Conservation (phyloP, 2,329 filamentous ascomycete genomes). For the Penicillium sp. region DNA sequence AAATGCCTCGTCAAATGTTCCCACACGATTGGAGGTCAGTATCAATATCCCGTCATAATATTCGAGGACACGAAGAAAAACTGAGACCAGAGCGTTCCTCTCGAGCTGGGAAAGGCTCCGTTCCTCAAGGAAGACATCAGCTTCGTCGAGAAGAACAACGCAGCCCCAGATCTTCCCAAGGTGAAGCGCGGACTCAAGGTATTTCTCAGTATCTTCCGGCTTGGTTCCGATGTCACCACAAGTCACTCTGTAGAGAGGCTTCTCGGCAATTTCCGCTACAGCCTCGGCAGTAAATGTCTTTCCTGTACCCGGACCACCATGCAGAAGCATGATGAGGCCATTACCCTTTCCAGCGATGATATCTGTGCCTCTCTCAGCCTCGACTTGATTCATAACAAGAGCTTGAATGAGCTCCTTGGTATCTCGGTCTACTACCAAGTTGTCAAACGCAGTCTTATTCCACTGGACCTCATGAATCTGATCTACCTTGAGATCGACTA, state of each 20-base stretch:
- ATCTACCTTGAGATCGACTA: no score
- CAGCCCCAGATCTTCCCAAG: background rate
- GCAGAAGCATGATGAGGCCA: background rate
- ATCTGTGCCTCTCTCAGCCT: no score
- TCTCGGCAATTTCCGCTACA: background rate
- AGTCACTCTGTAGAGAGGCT: background rate
- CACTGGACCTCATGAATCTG: no score
- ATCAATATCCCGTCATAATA: background rate
- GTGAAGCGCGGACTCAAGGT: background rate
- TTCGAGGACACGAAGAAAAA: background rate
- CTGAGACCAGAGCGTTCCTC: no score
- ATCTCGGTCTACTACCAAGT: no score
- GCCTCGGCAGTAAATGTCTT: background rate
- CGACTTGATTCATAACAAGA: no score
- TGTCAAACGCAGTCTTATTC: no score
- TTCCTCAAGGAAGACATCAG: background rate
- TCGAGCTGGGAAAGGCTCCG: background rate
- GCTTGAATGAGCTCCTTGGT: no score
- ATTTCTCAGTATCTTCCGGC: background rate
- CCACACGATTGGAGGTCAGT: background rate
- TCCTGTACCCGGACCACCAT: background rate
- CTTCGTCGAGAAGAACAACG: background rate
- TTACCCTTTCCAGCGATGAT: no score
- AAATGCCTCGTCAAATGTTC: background rate
- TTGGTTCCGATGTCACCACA: background rate